Conservation (phyloP, 192 early-diverging fungal species). For the Entomortierella parvispora region DNA sequence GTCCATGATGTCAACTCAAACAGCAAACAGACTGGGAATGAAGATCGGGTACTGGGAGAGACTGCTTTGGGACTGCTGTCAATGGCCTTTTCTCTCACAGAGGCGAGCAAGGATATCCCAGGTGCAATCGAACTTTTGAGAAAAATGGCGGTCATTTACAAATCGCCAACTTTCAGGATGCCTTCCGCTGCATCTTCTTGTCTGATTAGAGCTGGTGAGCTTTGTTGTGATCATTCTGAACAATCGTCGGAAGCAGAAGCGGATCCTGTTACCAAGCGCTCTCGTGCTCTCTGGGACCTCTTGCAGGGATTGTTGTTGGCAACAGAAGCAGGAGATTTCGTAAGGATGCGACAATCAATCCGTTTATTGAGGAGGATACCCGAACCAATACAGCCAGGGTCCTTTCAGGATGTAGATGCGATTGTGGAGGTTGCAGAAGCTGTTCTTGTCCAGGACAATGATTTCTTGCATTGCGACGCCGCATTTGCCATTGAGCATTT, state of each 20-base stretch:
- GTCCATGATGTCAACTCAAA: not conserved
- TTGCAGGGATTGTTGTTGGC: conserved; percentile 37
- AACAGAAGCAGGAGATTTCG: conserved; percentile 41
- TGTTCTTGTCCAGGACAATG: conserved; percentile 45
- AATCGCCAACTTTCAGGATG: conserved; percentile 13
- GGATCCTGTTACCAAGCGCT: not conserved
- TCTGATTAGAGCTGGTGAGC: conserved; percentile 24
- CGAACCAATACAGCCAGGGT: not conserved
- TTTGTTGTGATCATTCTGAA: not conserved
- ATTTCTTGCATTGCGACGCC: conserved; percentile 21
- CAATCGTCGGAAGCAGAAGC: not conserved
- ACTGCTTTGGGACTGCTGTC: conserved; percentile 4
- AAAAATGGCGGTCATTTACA: conserved; percentile 24
- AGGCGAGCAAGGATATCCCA: not conserved
- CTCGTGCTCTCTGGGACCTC: conserved; percentile 17
- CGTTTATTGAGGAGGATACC: not conserved
- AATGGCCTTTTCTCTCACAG: conserved; percentile 2
- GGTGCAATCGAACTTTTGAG: not conserved
- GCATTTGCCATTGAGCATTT: conserved; percentile 20
- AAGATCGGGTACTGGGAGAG: conserved; percentile 12
- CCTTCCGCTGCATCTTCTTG: conserved; percentile 22
- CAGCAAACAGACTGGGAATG: not conserved
- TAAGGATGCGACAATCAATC: conserved; percentile 22
- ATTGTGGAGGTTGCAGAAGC: conserved; percentile 19
- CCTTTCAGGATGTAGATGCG: not conserved